Evolutionary conservation across 495 filamentous ascomycete genomes (phyloP).

Genomic region (Corynascus novoguineensis): DNA sequence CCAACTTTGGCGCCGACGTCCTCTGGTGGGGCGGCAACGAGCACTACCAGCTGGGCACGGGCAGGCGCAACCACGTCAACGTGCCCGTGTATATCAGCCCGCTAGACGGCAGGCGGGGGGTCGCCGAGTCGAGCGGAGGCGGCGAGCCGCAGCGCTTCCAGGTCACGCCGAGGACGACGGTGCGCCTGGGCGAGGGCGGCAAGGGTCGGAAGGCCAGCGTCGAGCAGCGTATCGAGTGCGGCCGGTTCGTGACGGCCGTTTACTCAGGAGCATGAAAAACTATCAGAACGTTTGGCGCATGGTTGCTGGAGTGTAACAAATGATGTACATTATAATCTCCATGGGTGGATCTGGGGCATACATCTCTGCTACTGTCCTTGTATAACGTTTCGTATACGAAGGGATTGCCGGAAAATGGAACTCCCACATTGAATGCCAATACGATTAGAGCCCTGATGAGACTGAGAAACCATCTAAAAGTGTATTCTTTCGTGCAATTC

Average conservation of each 20-base stretch:
- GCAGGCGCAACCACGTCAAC: slow-evolving; percentile 72
- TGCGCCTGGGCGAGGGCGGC: slow-evolving; percentile 55
- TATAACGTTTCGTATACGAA: no score
- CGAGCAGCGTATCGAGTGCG: slow-evolving; percentile 87
- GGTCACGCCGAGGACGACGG: slow-evolving; percentile 70
- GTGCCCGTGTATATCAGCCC: slow-evolving; percentile 74
- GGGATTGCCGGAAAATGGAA: no score
- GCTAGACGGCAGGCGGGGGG: slow-evolving; percentile 51
- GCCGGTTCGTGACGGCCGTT: slow-evolving; percentile 74
- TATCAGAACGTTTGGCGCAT: no score
- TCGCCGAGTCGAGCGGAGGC: slow-evolving; percentile 43
- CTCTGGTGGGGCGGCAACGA: slow-evolving; percentile 95
- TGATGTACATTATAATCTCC: no score
- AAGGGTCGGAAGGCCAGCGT: slow-evolving; percentile 62
- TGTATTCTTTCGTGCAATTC: no score
- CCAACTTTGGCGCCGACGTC: slow-evolving; percentile 78
- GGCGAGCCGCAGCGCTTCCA: slow-evolving; percentile 72
- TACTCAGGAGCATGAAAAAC: slow-evolving; percentile 46
- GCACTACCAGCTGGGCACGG: slow-evolving; percentile 85
- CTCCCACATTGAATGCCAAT: no score
- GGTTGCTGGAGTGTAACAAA: not conserved
- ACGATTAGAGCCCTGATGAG: no score
- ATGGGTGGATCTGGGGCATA: no score
- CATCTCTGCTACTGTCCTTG: no score
- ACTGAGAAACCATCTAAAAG: no score